phyloP scores from a whole-genome alignment of 1,284 basidiomycete species.

The Cryptococcus deneoformans region DNA sequence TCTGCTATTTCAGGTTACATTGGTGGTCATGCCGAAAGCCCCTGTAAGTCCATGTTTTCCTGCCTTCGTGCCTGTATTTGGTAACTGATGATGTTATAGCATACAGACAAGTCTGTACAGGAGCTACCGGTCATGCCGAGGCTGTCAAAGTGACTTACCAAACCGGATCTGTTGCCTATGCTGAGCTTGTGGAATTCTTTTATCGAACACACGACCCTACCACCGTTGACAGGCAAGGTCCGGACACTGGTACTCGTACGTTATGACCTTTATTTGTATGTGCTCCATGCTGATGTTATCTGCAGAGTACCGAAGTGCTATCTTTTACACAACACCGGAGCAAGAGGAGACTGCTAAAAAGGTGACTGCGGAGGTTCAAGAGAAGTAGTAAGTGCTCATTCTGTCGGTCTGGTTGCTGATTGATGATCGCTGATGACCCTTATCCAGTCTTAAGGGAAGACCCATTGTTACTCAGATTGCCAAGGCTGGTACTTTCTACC shows the following conservation, averaged over 20 bases:
- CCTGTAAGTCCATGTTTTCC: conserved; percentile 18
- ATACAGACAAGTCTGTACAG: conserved; percentile 77
- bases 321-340: conserved; percentile 77
- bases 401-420: neutral
- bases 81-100: conserved; percentile 23
- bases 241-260: conserved; percentile 67
- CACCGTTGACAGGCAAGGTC: conserved; percentile 72
- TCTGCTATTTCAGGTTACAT: conserved; percentile 77
- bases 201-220: conserved; percentile 95
- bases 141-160: conserved; percentile 83
- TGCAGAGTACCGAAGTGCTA: conserved; percentile 89
- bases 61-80: neutral
- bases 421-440: neutral
- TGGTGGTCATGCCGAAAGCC: conserved; percentile 57
- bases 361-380: conserved; percentile 81
- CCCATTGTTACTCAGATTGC: conserved; percentile 76
- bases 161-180: conserved; percentile 70
- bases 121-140: conserved; percentile 85
- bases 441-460: conserved; percentile 62
- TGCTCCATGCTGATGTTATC: neutral
- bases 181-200: conserved; percentile 87
- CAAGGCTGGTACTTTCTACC: conserved; percentile 67
- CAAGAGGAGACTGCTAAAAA: conserved; percentile 72
- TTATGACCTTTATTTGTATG: conserved; percentile 51
- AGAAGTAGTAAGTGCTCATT: conserved; percentile 59